Evolutionary conservation across 371 early-diverging fungal genomes (phyloP).

Genomic region (Chytridiales sp.): DNA sequence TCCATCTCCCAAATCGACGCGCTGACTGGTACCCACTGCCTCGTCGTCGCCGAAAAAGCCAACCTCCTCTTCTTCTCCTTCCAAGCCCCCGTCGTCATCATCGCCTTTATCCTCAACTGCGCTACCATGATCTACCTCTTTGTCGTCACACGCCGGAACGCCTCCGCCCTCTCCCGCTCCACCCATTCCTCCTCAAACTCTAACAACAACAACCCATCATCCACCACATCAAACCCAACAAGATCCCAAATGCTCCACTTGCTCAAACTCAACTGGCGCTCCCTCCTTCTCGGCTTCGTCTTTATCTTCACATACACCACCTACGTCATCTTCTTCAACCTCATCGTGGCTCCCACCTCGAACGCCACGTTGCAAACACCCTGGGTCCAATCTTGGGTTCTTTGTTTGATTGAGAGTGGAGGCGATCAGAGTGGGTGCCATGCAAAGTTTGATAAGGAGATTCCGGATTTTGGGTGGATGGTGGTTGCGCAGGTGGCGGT

Average conservation of each 20-base stretch:
- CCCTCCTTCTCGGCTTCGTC: slow-evolving; percentile 57
- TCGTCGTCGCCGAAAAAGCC: slow-evolving; percentile 51
- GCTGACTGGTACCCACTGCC: slow-evolving; percentile 47
- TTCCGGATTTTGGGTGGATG: too few relatives aligned
- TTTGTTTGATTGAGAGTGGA: slow-evolving; percentile 44
- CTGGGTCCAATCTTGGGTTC: slow-evolving; percentile 44
- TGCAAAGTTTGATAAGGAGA: too few relatives aligned
- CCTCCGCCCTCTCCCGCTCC: background rate
- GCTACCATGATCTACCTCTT: slow-evolving; percentile 63
- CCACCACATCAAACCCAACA: background rate
- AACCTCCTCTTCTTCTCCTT: slow-evolving; percentile 61
- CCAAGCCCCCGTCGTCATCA: slow-evolving; percentile 56
- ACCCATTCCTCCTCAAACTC: too few relatives aligned
- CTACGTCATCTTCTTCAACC: slow-evolving; percentile 49
- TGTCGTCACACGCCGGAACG: slow-evolving; percentile 17
- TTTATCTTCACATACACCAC: slow-evolving; percentile 42
- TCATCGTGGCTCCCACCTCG: slow-evolving; percentile 33
- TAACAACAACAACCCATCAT: too few relatives aligned
- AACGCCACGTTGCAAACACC: slow-evolving; percentile 27
- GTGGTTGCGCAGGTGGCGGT: too few relatives aligned
- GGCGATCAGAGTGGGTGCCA: too few relatives aligned
- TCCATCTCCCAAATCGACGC: slow-evolving; percentile 53
- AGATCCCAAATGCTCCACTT: slow-evolving; percentile 61
- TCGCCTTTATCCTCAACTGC: slow-evolving; percentile 56
- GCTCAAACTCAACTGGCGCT: slow-evolving; percentile 69